phyloP scores from a whole-genome alignment of 192 early-diverging fungal species.

The Oehlia diaphana region DNA sequence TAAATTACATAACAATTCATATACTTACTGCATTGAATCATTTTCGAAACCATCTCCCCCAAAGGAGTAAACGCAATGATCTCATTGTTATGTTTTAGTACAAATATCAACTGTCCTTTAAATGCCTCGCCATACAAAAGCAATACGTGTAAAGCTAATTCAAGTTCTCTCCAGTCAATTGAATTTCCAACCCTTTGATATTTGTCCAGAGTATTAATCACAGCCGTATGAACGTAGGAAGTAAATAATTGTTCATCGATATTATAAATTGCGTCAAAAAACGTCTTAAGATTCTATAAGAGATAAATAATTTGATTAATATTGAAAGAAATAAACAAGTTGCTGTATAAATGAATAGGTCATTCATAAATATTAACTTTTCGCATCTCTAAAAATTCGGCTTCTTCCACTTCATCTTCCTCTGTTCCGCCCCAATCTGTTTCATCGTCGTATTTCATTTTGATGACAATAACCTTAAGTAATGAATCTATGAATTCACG shows the following conservation, averaged over 20 bases:
- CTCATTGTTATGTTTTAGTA: constrained; percentile 36
- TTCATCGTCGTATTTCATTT: constrained; percentile 91
- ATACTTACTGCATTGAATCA: constrained; percentile 61
- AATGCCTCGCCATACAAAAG: constrained; percentile 72
- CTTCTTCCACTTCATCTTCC: constrained; percentile 77
- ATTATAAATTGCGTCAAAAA: constrained; percentile 73
- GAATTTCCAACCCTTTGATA: constrained; percentile 49
- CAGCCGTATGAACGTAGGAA: constrained; percentile 57
- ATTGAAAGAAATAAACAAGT: constrained; percentile 4
- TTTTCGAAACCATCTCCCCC: constrained; percentile 59
- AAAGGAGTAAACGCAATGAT: constrained; percentile 47
- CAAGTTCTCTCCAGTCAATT: constrained; percentile 72
- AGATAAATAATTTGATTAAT: constrained; percentile 6
- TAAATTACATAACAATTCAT: background rate
- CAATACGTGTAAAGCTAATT: constrained; percentile 72
- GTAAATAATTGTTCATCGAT: constrained; percentile 67
- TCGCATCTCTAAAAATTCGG: constrained; percentile 67
- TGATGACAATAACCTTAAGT: constrained; percentile 69
- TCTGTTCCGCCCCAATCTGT: constrained; percentile 71
- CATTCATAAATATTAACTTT: constrained; percentile 47
- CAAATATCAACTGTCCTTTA: constrained; percentile 52
- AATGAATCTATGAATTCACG: constrained; percentile 54
- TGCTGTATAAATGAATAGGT: background rate
- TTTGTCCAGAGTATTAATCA: constrained; percentile 62
- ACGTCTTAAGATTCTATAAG: constrained; percentile 59